Evolutionary conservation across 352 stramenopile genomes (phyloP), one percentile per base, ranked within the genome.

Genomic region (Phytophthora idaei): DNA sequence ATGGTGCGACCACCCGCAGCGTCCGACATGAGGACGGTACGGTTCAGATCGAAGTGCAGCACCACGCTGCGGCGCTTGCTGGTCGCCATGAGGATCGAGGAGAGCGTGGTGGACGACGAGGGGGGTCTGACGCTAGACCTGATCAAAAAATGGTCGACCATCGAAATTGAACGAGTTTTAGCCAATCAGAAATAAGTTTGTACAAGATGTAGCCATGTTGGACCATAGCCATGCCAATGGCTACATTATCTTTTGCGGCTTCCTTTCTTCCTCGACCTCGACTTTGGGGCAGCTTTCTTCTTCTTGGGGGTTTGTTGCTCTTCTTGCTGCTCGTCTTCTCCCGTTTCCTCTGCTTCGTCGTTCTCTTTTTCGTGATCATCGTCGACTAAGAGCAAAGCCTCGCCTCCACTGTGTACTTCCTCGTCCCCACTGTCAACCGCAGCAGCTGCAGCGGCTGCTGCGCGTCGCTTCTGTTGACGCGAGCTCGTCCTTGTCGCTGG

Each of bases 41-140:
- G 88, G 78, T 97, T 97, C 53, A 96, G 69, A 61, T 97, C 90
- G 56, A 96, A 94, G 67, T 96, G 85, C 54, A 97, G 79, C 67
- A 95, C 84, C 9, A 95, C 77, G 46, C 59, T 69, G 57, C 78
- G 77, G 25, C 71, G 77, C 49, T 58, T 74, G 39, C 17, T 61
- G n/a, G 62, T 44, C 28, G 58, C 56, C 69, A 74, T 73, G 55
- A 71, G n/a, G 45, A 69, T 54, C 5, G 56, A 68, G 29, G 48
- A 63, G 52, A 68, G 28, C 57, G 68, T 69, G 10, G 41, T 71
- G 47, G 21, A 25, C 31, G 21, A 21, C 39, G 39, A 47, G 41
- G 14, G 21, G 8, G 14, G 41, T 45, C 39, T 25, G 39, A 21
- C 8, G 6, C 21, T 21, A 15, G 6, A 32, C 45, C 11, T 28